Base-by-base conservation (phyloP, 2,329 filamentous ascomycete genomes). In the Neoarthrinium moseri region DNA sequence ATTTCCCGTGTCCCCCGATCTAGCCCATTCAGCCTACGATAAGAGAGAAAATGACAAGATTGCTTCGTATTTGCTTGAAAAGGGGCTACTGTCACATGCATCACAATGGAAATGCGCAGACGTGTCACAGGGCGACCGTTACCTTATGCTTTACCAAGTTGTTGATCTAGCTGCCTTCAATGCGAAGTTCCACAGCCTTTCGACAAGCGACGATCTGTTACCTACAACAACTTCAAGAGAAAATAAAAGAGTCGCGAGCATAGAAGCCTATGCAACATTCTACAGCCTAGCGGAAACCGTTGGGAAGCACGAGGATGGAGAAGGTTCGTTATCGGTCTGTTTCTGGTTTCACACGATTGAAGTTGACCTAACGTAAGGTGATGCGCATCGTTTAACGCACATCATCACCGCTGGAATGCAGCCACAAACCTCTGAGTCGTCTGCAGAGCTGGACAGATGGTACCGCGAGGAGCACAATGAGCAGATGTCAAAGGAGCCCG, bases 401-500 rank as follows among this genome's bases (percentile, higher is more conserved):
- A 27, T 45, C 13, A 30, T 45, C 23, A 29, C 43, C 5, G 43
- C 43, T 7, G 43, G 43, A 6, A 38, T 45, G 43, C 26, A 35
- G 15, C 43, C 43, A 11, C n/a, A 17, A 6, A 20, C n/a, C 4
- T 8, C 11, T 3, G 43, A 18, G n/a, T 32, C 43, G 4, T 29
- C 33, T 10, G 23, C 20, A 13, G 43, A 45, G 22, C 34, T 45
- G 22, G 43, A 45, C 22, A 26, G 34, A 11, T 45, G 43, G 43
- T 45, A 45, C 22, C n/a, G 21, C 4, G 43, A 45, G 15, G 43
- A 45, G 33, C 43, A 45, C 43, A 45, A 45, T 18, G 43, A 37
- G 24, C 43, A 45, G 34, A 45, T 45, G 43, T 37, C 43, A 20
- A 22, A 13, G 3, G 33, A 45, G 15, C 43, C 43, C 6, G 43